A percentile compares a stretch with the other conserved stretches of the same genome.
phyloP scores from a whole-genome alignment of 164 flowering plant species.

The Chloranthus sessilifolius region DNA sequence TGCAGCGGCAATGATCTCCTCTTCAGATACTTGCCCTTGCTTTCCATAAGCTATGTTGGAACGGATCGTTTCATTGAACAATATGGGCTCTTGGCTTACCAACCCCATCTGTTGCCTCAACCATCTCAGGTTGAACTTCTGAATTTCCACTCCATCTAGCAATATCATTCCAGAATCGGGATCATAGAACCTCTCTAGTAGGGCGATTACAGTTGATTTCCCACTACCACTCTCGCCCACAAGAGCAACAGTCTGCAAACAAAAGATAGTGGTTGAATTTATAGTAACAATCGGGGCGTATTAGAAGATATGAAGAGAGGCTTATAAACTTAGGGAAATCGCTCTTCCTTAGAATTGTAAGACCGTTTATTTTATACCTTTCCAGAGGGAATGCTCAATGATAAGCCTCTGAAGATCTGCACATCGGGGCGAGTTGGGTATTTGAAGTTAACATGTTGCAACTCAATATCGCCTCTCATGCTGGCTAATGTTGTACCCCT shows the following conservation, averaged over 20 bases:
- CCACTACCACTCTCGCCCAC: conserved; percentile 26
- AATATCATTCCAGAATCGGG: conserved; percentile 32
- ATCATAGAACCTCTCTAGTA: conserved; percentile 62
- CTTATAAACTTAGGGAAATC: not conserved
- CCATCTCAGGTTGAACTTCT: conserved; percentile 44
- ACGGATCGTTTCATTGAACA: conserved; percentile 23
- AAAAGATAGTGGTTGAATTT: not conserved
- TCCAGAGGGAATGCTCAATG: conserved; percentile 41
- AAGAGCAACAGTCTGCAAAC: conserved; percentile 17
- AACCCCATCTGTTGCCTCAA: conserved; percentile 70
- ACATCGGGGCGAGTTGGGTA: conserved; percentile 49
- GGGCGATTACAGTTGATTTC: conserved; percentile 42
- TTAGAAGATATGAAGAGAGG: not conserved
- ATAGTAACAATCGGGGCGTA: not conserved
- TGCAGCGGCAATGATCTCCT: conserved; percentile 22
- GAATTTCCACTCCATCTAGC: conserved; percentile 51
- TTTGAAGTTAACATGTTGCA: conserved; percentile 42
- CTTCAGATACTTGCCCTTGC: conserved; percentile 20
- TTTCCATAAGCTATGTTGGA: conserved; percentile 28
- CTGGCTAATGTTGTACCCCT: conserved; percentile 30
- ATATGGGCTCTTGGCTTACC: conserved; percentile 59
- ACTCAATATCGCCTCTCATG: conserved; percentile 35
- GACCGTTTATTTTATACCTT: conserved; percentile 20
- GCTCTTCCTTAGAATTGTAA: not conserved
- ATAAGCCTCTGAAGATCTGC: conserved; percentile 44